These are phyloP conservation scores for Xylariaceae sp. DNA, from an alignment of 2,329 filamentous ascomycete genomes.

Conservation along the genomic window DNA sequence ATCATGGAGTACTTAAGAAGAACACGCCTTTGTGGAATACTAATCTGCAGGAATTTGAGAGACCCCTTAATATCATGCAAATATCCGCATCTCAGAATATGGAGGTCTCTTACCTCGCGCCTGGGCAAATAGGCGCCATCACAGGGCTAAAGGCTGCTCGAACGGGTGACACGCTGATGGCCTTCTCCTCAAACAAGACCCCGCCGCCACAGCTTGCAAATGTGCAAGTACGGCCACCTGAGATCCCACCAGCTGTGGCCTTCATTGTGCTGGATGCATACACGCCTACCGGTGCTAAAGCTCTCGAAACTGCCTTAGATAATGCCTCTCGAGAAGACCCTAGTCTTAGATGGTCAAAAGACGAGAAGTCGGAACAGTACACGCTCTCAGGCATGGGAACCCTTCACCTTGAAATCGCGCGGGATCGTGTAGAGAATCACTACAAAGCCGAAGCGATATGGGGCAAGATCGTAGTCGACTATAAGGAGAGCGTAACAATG, in stretches of 20 bases:
- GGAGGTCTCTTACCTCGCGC: constrained; percentile 78
- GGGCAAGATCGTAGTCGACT: constrained; percentile 92
- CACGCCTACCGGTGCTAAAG: constrained; percentile 78
- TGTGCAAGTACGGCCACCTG: constrained; percentile 84
- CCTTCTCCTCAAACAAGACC: constrained; percentile 66
- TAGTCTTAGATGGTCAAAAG: constrained; percentile 81
- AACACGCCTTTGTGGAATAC: constrained; percentile 86
- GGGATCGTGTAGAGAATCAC: constrained; percentile 85
- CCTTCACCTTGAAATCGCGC: constrained; percentile 90
- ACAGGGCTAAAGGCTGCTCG: constrained; percentile 88
- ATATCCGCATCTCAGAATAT: constrained; percentile 90
- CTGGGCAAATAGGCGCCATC: constrained; percentile 93
- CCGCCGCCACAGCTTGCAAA: constrained; percentile 73
- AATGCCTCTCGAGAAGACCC: constrained; percentile 90
- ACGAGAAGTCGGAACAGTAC: constrained; percentile 91
- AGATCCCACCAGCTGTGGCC: constrained; percentile 91
- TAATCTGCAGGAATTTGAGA: constrained; percentile 78
- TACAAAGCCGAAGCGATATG: constrained; percentile 87
- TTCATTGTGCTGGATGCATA: constrained; percentile 91
- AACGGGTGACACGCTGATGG: constrained; percentile 89
- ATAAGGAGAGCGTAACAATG: constrained; percentile 78
- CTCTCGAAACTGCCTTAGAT: constrained; percentile 75
- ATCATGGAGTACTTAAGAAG: constrained; percentile 79
- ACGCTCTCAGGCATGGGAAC: constrained; percentile 96
- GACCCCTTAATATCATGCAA: constrained; percentile 79